Conservation (phyloP, 2,329 filamentous ascomycete species). For the Exophiala oligosperma region DNA sequence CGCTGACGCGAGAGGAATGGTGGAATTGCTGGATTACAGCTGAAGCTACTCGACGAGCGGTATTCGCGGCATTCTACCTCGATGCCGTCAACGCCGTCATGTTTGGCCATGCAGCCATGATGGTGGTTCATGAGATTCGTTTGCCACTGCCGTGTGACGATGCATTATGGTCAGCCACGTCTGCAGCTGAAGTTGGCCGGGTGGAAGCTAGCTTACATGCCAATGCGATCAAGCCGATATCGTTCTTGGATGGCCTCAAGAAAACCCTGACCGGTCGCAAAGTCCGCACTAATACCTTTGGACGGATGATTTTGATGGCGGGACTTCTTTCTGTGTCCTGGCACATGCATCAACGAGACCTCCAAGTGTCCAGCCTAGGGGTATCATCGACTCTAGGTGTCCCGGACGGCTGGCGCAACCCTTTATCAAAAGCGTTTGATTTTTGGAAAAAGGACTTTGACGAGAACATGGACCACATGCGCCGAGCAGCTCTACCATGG, state of each 20-base stretch:
- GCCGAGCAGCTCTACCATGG: conserved; percentile 26
- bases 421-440: conserved; percentile 84
- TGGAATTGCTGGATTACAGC: conserved; percentile 97
- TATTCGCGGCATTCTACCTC: conserved; percentile 91
- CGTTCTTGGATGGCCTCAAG: conserved; percentile 89
- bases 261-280: conserved; percentile 78
- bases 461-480: conserved; percentile 58
- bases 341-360: conserved; percentile 97
- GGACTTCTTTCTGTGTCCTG: conserved; percentile 90
- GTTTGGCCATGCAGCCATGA: conserved; percentile 95
- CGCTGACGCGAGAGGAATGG: conserved; percentile 74
- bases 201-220: conserved; percentile 78
- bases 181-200: conserved; percentile 79
- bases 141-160: conserved; percentile 91
- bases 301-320: conserved; percentile 89
- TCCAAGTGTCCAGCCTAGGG: conserved; percentile 84
- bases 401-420: conserved; percentile 84
- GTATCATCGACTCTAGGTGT: conserved; percentile 68
- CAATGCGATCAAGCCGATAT: conserved; percentile 79
- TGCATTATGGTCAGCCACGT: conserved; percentile 85
- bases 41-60: conserved; percentile 83
- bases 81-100: conserved; percentile 96
- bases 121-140: conserved; percentile 95
- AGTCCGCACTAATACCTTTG: conserved; percentile 90
- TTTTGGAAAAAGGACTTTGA: conserved; percentile 93